Evolutionary conservation across 2,329 filamentous ascomycete species (phyloP).

Genomic region (Curvularia spicifera): DNA sequence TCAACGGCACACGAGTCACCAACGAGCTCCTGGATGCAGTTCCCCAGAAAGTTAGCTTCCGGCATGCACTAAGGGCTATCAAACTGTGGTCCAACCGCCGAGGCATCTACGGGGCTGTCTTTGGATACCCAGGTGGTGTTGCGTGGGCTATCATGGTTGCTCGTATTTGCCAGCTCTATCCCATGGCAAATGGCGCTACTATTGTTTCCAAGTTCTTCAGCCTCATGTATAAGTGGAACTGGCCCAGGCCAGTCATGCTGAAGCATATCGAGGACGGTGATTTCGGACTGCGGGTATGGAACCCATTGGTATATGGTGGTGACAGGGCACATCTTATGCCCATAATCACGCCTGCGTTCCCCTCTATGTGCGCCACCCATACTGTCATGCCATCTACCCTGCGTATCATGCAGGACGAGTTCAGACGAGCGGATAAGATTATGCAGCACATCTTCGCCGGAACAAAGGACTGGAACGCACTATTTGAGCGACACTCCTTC

Average conservation of each 20-base stretch:
- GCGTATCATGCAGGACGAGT: conserved; percentile 80
- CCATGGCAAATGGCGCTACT: conserved; percentile 85
- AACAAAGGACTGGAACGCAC: conserved; percentile 79
- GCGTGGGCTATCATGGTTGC: conserved; percentile 99
- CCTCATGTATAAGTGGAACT: conserved; percentile 88
- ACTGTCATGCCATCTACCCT: conserved; percentile 90
- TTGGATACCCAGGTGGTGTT: conserved; percentile 94
- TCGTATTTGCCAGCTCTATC: conserved; percentile 93
- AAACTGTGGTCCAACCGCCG: conserved; percentile 95
- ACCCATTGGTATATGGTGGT: conserved; percentile 83
- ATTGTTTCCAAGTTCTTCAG: conserved; percentile 94
- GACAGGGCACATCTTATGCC: conserved; percentile 94
- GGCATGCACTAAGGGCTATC: conserved; percentile 85
- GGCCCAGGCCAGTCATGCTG: conserved; percentile 91
- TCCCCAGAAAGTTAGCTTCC: conserved; percentile 87
- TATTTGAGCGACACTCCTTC: conserved; percentile 90
- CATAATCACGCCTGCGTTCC: conserved; percentile 96
- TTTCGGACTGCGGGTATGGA: conserved; percentile 88
- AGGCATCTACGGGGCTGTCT: conserved; percentile 93
- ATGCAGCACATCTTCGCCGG: conserved; percentile 80
- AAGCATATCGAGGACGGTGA: conserved; percentile 85
- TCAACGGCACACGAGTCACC: conserved; percentile 94
- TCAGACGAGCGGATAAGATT: conserved; percentile 77
- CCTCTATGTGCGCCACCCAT: conserved; percentile 96
- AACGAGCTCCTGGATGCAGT: conserved; percentile 90